Conservation (phyloP, 768 basidiomycete species). For the Mycena amicta region DNA sequence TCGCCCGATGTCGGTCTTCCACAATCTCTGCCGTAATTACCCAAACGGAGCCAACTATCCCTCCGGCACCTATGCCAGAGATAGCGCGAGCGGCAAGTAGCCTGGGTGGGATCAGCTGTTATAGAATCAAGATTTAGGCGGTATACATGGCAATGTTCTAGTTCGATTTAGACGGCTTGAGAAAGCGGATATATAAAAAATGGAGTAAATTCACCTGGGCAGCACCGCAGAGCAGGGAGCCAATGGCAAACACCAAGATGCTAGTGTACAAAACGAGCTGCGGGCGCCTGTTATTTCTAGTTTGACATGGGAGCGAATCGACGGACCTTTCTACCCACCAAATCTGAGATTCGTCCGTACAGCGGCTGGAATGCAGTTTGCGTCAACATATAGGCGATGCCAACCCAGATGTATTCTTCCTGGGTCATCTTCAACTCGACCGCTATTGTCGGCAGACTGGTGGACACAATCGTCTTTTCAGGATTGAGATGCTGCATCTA, state of each 20-base stretch:
- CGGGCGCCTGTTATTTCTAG: conserved; percentile 6
- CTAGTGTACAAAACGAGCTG: conserved; percentile 73
- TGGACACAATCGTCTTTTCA: conserved; percentile 71
- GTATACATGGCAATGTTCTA: conserved; percentile 43
- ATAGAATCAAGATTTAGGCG: neutral
- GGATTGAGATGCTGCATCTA: conserved; percentile 1
- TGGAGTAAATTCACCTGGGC: conserved; percentile 56
- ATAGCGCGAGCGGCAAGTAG: conserved; percentile 37
- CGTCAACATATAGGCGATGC: conserved; percentile 81
- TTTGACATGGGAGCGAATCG: conserved; percentile 2
- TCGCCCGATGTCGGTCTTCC: conserved; percentile 66
- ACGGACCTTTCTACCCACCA: conserved; percentile 76
- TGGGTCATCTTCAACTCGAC: conserved; percentile 68
- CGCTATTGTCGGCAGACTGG: conserved; percentile 79
- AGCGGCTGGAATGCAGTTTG: conserved; percentile 86
- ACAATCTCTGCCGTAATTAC: conserved; percentile 86
- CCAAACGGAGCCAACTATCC: conserved; percentile 86
- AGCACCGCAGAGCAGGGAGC: conserved; percentile 78
- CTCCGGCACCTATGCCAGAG: conserved; percentile 85
- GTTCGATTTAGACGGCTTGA: conserved; percentile 17
- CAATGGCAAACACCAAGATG: conserved; percentile 73
- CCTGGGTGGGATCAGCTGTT: conserved; percentile 7
- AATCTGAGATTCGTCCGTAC: conserved; percentile 79
- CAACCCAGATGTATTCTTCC: conserved; percentile 84
- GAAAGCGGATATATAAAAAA: conserved; percentile 23